Percentiles rank a stretch among this genome's conserved stretches.
These are phyloP conservation scores for Emericellopsis cladophorae DNA, from an alignment of 2,329 filamentous ascomycete genomes.

Conservation along the genomic window DNA sequence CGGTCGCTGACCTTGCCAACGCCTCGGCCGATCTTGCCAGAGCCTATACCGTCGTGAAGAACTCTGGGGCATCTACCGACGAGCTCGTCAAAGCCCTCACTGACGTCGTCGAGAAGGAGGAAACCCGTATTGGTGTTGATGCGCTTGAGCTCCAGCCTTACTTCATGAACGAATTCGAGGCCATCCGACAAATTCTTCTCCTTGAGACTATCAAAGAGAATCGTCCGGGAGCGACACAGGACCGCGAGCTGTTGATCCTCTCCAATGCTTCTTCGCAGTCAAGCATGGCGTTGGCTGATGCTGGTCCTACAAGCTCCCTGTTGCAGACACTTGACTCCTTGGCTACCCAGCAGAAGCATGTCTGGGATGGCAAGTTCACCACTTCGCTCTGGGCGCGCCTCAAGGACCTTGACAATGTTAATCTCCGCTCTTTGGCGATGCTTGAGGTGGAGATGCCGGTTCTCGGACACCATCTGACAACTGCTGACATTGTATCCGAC, in stretches of 20 bases:
- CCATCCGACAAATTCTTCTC: constrained; percentile 37
- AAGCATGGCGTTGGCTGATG: constrained; percentile 14
- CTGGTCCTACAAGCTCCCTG: not conserved
- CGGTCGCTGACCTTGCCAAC: constrained; percentile 36
- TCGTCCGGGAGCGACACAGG: not conserved
- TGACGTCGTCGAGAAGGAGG: constrained; percentile 37
- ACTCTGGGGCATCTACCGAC: constrained; percentile 23
- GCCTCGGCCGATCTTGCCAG: constrained; percentile 41
- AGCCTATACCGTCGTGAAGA: constrained; percentile 40
- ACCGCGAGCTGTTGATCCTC: constrained; percentile 32
- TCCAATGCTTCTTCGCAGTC: constrained; percentile 26
- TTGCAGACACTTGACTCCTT: no score
- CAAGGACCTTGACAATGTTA: constrained; percentile 35
- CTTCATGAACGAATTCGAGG: constrained; percentile 42
- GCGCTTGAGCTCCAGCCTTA: constrained; percentile 31
- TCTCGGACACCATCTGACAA: constrained; percentile 42
- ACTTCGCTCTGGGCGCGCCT: constrained; percentile 42
- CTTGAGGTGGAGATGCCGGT: constrained; percentile 53
- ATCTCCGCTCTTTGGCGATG: constrained; percentile 46
- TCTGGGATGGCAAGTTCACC: constrained; percentile 26
- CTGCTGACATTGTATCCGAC: constrained; percentile 33
- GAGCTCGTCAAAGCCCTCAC: constrained; percentile 35
- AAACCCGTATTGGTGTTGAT: constrained; percentile 28
- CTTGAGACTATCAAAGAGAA: constrained; percentile 12
- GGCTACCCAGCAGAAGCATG: constrained; percentile 17